Percentiles rank a stretch among this genome's conserved stretches.
Evolutionary conservation across 345 rosid species (phyloP).

Genomic region (Salix udensis): DNA sequence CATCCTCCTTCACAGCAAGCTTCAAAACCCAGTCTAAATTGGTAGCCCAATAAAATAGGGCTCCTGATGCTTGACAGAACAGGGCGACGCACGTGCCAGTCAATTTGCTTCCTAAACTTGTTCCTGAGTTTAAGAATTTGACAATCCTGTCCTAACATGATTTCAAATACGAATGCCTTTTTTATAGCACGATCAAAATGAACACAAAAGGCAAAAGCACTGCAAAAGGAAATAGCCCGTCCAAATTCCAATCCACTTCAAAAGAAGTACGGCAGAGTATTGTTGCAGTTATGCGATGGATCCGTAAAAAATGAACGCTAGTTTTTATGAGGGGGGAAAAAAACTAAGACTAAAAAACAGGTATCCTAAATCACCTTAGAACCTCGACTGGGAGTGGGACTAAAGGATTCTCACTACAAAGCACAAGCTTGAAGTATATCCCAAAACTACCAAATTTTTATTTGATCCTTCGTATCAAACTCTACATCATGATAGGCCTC

Average conservation of each 20-base stretch:
- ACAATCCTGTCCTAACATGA: background rate
- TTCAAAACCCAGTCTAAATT: background rate
- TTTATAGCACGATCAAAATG: background rate
- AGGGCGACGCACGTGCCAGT: background rate
- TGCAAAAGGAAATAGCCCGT: background rate
- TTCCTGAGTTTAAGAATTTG: background rate
- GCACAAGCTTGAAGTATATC: conserved; percentile 16
- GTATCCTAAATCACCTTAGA: conserved; percentile 46
- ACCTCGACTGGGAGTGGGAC: conserved; percentile 33
- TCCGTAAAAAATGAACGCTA: background rate
- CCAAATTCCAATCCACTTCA: background rate
- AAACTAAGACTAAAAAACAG: conserved; percentile 14
- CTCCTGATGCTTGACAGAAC: background rate
- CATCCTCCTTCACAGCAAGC: background rate
- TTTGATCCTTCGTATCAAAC: conserved; percentile 17
- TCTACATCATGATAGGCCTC: conserved; percentile 22
- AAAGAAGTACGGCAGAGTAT: background rate
- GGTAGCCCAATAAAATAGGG: background rate
- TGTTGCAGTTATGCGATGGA: background rate
- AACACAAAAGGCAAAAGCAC: background rate
- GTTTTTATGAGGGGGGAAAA: background rate
- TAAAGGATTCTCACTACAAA: conserved; percentile 46
- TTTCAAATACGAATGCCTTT: background rate
- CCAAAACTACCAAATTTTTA: conserved; percentile 16
- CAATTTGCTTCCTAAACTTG: background rate